Evolutionary conservation across 306 rosid genomes (phyloP), one percentile per base, ranked within the genome.

Genomic region (Fagus crenata): DNA sequence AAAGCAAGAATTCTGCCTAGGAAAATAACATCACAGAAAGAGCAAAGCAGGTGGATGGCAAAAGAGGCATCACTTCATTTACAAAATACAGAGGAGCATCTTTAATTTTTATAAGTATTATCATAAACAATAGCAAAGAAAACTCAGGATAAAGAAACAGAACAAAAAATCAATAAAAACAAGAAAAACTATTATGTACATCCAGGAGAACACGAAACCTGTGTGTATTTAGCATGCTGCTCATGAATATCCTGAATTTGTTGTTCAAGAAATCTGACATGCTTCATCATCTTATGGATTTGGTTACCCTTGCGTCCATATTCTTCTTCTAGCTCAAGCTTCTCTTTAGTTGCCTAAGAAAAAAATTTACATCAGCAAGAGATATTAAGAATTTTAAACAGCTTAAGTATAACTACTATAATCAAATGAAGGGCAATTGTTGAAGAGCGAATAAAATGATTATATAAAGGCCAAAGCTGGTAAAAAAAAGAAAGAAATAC

Each of bases 311-410:
- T 85, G 75, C 80, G 80, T 5, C 74, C 75, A 88, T 82, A 87
- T 37, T 87, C 96, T 63, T 82, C 90, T 71, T 86, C 91, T 75
- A 87, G 84, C 84, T 80, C 85, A 32, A 74, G 65, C 76, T 78
- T 89, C 74, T 84, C 88, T 83, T 86, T 94, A 31, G 81, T 84
- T 71, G 97, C 97, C 98, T 94, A 77, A 3, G 42, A 15, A 82
- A 36, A 76, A 14, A 74, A 69, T 69, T 58, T 6, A 73, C 33
- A 72, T 84, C 70, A 75, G 43, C 56, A 80, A 56, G 53, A 74
- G 43, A 65, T 28, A 79, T 60, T 7, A 53, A 69, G n/a, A 71
- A 80, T 28, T 42, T 35, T 35, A 71, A 71, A 43, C n/a, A 15
- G 6, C 4, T 7, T 7, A 75, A 14, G 2, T 11, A n/a, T 39